These are phyloP conservation scores for Pythium folliculosum DNA, from an alignment of 352 stramenopile species.

Conservation along the genomic window DNA sequence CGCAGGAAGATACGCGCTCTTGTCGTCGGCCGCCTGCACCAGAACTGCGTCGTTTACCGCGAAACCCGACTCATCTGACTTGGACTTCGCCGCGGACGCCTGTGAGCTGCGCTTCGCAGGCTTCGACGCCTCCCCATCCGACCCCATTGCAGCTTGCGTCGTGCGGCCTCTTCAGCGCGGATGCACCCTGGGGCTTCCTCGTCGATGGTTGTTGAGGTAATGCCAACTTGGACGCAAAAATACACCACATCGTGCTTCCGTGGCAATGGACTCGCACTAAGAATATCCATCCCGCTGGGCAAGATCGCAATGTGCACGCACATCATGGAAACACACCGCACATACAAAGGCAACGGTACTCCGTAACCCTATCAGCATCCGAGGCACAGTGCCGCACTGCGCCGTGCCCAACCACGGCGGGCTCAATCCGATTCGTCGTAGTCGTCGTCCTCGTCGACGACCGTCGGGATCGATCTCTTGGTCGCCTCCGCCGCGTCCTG, in stretches of 20 bases:
- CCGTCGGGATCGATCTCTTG: slow-evolving; percentile 1
- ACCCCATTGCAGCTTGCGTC: neutral
- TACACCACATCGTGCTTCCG: neutral
- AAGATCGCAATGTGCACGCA: neutral
- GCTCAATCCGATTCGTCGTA: slow-evolving; percentile 35
- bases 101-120: slow-evolving; percentile 14
- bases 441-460: slow-evolving; percentile 31
- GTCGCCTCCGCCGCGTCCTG: neutral
- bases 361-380: neutral
- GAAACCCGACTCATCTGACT: neutral
- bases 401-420: neutral
- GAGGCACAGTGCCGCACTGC: neutral
- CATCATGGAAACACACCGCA: neutral
- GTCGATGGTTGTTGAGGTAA: neutral
- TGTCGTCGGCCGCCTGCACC: slow-evolving; percentile 19
- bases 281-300: neutral
- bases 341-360: neutral
- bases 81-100: neutral
- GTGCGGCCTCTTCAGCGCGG: neutral
- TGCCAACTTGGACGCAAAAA: slow-evolving; percentile 3
- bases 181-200: neutral
- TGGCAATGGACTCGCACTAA: slow-evolving; percentile 3
- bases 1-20: slow-evolving; percentile 8
- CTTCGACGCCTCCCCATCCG: slow-evolving; percentile 8
- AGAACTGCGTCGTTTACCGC: slow-evolving; percentile 20